Conservation (phyloP, 306 rosid species). For the Rosa rugosa region DNA sequence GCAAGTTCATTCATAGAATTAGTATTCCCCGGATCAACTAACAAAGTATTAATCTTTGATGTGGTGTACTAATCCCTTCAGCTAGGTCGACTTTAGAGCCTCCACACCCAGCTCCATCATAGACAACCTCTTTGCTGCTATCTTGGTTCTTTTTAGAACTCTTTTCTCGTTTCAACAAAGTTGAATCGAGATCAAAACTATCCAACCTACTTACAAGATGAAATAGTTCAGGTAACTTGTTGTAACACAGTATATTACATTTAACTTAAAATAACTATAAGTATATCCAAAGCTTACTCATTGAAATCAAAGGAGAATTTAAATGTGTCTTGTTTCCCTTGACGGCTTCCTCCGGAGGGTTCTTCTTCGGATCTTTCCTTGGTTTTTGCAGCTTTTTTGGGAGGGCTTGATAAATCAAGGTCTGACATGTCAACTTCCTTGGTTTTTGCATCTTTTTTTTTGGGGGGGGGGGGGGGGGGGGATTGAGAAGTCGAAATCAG, state of each 20-base stretch:
- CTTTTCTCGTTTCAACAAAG: conserved; percentile 36
- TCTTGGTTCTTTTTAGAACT: conserved; percentile 33
- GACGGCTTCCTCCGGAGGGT: conserved; percentile 44
- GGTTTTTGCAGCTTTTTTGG: conserved; percentile 49
- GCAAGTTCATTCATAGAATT: conserved; percentile 39
- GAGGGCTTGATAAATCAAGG: conserved; percentile 67
- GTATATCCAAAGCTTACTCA: conserved; percentile 54
- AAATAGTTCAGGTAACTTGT: conserved; percentile 21
- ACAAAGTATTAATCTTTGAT: conserved; percentile 34
- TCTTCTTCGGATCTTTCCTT: conserved; percentile 50
- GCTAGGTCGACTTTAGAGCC: conserved; percentile 32
- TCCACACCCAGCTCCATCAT: conserved; percentile 39
- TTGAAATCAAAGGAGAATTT: conserved; percentile 78
- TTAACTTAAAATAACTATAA: conserved; percentile 10
- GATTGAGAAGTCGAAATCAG: not conserved
- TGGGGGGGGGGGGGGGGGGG: too few relatives aligned
- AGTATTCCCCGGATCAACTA: conserved; percentile 33
- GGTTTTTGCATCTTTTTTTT: not conserved
- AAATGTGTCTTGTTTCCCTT: conserved; percentile 49
- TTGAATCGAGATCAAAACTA: conserved; percentile 58
- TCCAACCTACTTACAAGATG: conserved; percentile 50
- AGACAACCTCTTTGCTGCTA: conserved; percentile 38
- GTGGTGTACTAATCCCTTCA: conserved; percentile 36
- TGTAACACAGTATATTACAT: conserved; percentile 6
- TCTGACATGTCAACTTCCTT: conserved; percentile 47